Evolutionary conservation across 2,329 filamentous ascomycete species (phyloP).

Genomic region (Podosphaera xanthii): DNA sequence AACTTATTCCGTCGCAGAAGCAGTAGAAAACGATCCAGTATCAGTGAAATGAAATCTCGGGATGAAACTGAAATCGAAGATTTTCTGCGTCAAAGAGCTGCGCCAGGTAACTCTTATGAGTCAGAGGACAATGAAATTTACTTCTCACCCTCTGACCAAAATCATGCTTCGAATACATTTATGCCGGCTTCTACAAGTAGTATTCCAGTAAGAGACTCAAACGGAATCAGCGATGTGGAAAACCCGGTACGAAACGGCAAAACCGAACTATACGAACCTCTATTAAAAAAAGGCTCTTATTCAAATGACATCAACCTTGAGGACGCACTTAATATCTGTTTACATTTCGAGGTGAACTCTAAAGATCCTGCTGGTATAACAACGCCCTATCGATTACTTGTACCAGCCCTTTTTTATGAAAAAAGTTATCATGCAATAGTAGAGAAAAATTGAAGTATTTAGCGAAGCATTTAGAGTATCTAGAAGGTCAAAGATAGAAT

Average conservation of each 20-base stretch:
- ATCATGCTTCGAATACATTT: slow-evolving; percentile 2
- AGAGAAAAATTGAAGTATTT: background rate
- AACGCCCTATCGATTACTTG: slow-evolving; percentile 62
- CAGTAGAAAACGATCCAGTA: slow-evolving; percentile 20
- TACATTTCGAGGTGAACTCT: slow-evolving; percentile 76
- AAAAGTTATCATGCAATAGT: background rate
- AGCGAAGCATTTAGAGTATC: background rate
- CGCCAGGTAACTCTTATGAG: background rate
- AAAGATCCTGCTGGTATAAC: slow-evolving; percentile 76
- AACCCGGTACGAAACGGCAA: background rate
- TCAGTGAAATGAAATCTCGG: slow-evolving; percentile 31
- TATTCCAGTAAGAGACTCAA: slow-evolving; percentile 4
- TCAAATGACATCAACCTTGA: slow-evolving; percentile 45
- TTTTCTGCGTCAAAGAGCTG: background rate
- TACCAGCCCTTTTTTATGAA: slow-evolving; percentile 48
- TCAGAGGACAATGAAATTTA: background rate
- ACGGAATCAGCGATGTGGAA: background rate
- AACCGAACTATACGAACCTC: background rate
- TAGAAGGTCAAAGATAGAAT: background rate
- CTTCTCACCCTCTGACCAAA: background rate
- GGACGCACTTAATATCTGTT: slow-evolving; percentile 61
- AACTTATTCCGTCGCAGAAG: slow-evolving; percentile 24
- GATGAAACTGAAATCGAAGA: slow-evolving; percentile 14
- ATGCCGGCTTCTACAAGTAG: slow-evolving; percentile 10
- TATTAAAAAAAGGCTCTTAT: slow-evolving; percentile 19